Percentiles rank a stretch among this genome's conserved stretches.
These are phyloP conservation scores for Suillus subaureus DNA, from an alignment of 768 basidiomycete genomes.

Conservation along the genomic window DNA sequence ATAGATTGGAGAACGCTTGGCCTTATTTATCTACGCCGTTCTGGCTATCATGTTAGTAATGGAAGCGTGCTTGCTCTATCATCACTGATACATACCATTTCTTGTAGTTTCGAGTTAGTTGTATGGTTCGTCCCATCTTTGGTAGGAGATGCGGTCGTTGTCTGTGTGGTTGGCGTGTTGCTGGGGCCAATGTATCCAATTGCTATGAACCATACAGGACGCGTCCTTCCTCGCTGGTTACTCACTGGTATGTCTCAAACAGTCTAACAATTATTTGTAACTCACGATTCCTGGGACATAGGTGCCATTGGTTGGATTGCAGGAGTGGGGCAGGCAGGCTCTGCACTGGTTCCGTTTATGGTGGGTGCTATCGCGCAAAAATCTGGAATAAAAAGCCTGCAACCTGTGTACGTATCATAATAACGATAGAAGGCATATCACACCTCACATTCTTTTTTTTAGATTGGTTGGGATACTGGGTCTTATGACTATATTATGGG, in stretches of 20 bases:
- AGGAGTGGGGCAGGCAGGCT: constrained; percentile 70
- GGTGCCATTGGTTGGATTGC: constrained; percentile 71
- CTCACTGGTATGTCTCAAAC: constrained; percentile 42
- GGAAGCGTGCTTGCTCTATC: neutral
- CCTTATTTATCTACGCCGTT: constrained; percentile 52
- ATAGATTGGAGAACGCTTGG: constrained; percentile 57
- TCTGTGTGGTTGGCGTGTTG: constrained; percentile 57
- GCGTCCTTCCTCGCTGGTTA: constrained; percentile 71
- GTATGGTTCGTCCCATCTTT: constrained; percentile 61
- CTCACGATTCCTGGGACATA: constrained; percentile 15
- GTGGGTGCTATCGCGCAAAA: constrained; percentile 68
- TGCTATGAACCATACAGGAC: constrained; percentile 68
- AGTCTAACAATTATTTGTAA: neutral
- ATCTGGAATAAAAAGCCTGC: constrained; percentile 50
- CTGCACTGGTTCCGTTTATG: constrained; percentile 72
- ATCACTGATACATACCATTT: constrained; percentile 28
- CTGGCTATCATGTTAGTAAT: constrained; percentile 48
- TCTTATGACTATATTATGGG: constrained; percentile 37
- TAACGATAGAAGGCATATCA: neutral
- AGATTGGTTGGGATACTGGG: constrained; percentile 34
- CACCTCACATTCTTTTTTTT: neutral
- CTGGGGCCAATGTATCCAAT: constrained; percentile 57
- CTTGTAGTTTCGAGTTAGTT: constrained; percentile 49
- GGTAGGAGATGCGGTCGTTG: constrained; percentile 53
- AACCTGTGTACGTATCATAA: constrained; percentile 31